Percentiles rank a stretch among this genome's conserved stretches.
These are phyloP conservation scores for Neurospora sp. DNA, from an alignment of 2,329 filamentous ascomycete genomes.

Conservation along the genomic window DNA sequence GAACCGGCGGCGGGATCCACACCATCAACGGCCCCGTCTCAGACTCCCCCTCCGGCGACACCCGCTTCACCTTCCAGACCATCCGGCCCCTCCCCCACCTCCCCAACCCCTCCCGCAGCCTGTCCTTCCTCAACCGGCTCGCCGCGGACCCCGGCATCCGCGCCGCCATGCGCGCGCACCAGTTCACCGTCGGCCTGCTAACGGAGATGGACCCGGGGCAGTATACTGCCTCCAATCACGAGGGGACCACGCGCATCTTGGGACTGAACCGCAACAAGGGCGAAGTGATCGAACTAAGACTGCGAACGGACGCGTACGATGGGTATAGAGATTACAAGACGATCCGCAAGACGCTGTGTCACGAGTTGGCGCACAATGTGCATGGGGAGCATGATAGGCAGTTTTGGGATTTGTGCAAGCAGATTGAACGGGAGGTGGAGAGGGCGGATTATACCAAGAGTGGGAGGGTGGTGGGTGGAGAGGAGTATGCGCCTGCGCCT, in stretches of 20 bases:
- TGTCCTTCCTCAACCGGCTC: slow-evolving; percentile 64
- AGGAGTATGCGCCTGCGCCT: slow-evolving; percentile 1
- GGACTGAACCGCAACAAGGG: slow-evolving; percentile 83
- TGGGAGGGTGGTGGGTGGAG: slow-evolving; percentile 55
- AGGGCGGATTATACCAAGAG: slow-evolving; percentile 66
- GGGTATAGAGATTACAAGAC: slow-evolving; percentile 90
- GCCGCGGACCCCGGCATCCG: slow-evolving; percentile 79
- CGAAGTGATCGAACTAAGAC: slow-evolving; percentile 79
- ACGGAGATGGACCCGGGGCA: slow-evolving; percentile 87
- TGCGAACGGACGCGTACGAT: slow-evolving; percentile 90
- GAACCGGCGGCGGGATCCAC: slow-evolving; percentile 11
- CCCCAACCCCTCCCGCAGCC: slow-evolving; percentile 56
- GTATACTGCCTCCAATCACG: slow-evolving; percentile 66
- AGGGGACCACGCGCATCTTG: slow-evolving; percentile 64
- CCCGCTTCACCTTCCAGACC: slow-evolving; percentile 70
- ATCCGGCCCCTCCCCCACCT: slow-evolving; percentile 69
- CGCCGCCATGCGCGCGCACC: slow-evolving; percentile 71
- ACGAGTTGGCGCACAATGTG: slow-evolving; percentile 91
- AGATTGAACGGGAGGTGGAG: slow-evolving; percentile 82
- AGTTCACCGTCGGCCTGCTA: slow-evolving; percentile 73
- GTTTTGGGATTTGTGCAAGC: slow-evolving; percentile 83
- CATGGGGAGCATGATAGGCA: slow-evolving; percentile 71
- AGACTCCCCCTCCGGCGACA: slow-evolving; percentile 8
- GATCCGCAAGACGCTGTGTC: slow-evolving; percentile 84
- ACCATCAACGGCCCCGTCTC: slow-evolving; percentile 18